Conservation (phyloP, 2,329 filamentous ascomycete genomes). For the Ceratocystis colombiana region DNA sequence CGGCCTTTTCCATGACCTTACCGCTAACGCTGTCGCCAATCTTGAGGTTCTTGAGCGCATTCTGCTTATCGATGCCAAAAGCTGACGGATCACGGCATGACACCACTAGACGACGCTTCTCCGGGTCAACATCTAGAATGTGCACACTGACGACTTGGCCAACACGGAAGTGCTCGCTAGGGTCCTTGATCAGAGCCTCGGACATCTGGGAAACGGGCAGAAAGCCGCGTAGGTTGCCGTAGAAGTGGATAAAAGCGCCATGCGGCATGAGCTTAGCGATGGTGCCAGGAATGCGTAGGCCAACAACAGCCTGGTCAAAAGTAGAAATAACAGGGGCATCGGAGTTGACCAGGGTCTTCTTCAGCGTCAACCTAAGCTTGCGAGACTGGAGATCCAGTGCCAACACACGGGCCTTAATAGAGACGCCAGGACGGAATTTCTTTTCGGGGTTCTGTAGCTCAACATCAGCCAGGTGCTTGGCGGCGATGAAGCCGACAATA, state of each 20-base stretch:
- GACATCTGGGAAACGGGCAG: constrained; percentile 95
- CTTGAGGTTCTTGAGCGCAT: constrained; percentile 62
- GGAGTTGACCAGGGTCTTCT: constrained; percentile 89
- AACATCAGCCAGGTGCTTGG: constrained; percentile 80
- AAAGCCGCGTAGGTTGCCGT: constrained; percentile 71
- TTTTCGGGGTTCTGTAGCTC: constrained; percentile 86
- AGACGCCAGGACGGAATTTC: constrained; percentile 81
- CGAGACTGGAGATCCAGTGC: constrained; percentile 66
- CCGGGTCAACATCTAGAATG: constrained; percentile 67
- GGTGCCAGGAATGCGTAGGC: constrained; percentile 73
- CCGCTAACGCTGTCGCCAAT: constrained; percentile 67
- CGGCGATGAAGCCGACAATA: constrained; percentile 78
- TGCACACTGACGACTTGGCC: constrained; percentile 90
- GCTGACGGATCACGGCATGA: constrained; percentile 84
- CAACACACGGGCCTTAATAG: constrained; percentile 75
- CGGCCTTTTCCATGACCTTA: constrained; percentile 70
- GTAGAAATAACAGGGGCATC: constrained; percentile 69
- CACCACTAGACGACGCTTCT: constrained; percentile 63
- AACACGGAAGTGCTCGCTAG: constrained; percentile 74
- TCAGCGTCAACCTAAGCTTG: constrained; percentile 77
- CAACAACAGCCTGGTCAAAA: constrained; percentile 62
- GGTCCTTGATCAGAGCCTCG: constrained; percentile 86
- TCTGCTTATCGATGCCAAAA: constrained; percentile 65
- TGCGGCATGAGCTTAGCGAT: constrained; percentile 68
- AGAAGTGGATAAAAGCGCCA: constrained; percentile 89